Evolutionary conservation across 2,329 filamentous ascomycete genomes (phyloP).

Genomic region (Amylocarpus encephaloides): DNA sequence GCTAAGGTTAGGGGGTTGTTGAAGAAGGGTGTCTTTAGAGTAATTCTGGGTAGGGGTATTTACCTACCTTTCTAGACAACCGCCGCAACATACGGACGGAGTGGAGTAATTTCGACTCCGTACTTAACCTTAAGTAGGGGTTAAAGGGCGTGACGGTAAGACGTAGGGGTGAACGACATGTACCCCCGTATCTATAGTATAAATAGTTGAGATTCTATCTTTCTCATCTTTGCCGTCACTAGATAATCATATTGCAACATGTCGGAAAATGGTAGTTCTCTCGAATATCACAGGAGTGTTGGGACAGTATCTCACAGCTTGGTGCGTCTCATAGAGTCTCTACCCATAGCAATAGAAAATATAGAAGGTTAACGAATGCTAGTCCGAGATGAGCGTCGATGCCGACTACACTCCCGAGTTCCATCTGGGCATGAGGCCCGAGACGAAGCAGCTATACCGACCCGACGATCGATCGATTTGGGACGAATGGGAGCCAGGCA

Average conservation of each 20-base stretch:
- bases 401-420: slow-evolving; percentile 8
- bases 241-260: not conserved
- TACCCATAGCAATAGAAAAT: not conserved
- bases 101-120: too few species aligned
- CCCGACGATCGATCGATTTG: slow-evolving; percentile 14
- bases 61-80: too few species aligned
- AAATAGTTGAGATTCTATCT: not conserved
- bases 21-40: too few species aligned
- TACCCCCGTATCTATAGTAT: too few species aligned
- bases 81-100: too few species aligned
- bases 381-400: slow-evolving; percentile 13
- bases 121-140: too few species aligned
- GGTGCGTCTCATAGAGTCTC: not conserved
- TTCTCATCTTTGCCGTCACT: not conserved
- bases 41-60: too few species aligned
- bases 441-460: slow-evolving; percentile 18
- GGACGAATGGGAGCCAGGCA: slow-evolving; percentile 14
- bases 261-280: not conserved
- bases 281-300: slow-evolving; percentile 1
- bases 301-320: not conserved
- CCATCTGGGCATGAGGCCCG: slow-evolving; percentile 5
- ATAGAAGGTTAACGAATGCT: not conserved
- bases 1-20: too few species aligned
- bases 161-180: too few species aligned
- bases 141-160: too few species aligned